These are phyloP conservation scores for Penicillium coffeae DNA, from an alignment of 495 filamentous ascomycete genomes.

Conservation along the genomic window DNA sequence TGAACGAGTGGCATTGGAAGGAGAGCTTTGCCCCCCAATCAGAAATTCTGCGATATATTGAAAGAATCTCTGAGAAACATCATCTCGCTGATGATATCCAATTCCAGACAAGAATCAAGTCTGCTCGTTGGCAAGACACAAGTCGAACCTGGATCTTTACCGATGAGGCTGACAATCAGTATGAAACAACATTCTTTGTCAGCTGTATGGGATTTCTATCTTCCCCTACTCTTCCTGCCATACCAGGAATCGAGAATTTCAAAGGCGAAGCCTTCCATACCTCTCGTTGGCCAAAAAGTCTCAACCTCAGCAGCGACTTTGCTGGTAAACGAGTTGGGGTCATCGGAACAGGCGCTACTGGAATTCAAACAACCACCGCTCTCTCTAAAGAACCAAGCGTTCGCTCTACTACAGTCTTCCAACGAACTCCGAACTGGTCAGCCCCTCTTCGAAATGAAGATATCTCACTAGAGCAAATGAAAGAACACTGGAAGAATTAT, in stretches of 20 bases:
- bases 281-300: slow-evolving; percentile 37
- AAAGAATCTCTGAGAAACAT: slow-evolving; percentile 21
- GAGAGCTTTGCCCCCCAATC: slow-evolving; percentile 18
- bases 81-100: slow-evolving; percentile 22
- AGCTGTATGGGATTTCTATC: slow-evolving; percentile 21
- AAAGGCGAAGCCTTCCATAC: slow-evolving; percentile 34
- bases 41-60: slow-evolving; percentile 27
- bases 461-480: slow-evolving; percentile 42
- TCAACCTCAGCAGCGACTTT: slow-evolving; percentile 24
- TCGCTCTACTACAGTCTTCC: slow-evolving; percentile 40
- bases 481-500: slow-evolving; percentile 38
- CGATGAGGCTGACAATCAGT: slow-evolving; percentile 6
- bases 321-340: slow-evolving; percentile 46
- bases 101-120: slow-evolving; percentile 22
- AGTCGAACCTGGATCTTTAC: slow-evolving; percentile 16
- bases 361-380: slow-evolving; percentile 41
- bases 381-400: slow-evolving; percentile 17
- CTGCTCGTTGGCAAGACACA: slow-evolving; percentile 14
- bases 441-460: slow-evolving; percentile 38
- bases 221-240: slow-evolving; percentile 29
- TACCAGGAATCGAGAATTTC: slow-evolving; percentile 22
- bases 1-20: slow-evolving; percentile 26
- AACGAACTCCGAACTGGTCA: slow-evolving; percentile 46
- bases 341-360: slow-evolving; percentile 49
- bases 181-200: slow-evolving; percentile 14